Base-by-base conservation (phyloP, 176 grass and related monocot genomes). In the Cocos nucifera region DNA sequence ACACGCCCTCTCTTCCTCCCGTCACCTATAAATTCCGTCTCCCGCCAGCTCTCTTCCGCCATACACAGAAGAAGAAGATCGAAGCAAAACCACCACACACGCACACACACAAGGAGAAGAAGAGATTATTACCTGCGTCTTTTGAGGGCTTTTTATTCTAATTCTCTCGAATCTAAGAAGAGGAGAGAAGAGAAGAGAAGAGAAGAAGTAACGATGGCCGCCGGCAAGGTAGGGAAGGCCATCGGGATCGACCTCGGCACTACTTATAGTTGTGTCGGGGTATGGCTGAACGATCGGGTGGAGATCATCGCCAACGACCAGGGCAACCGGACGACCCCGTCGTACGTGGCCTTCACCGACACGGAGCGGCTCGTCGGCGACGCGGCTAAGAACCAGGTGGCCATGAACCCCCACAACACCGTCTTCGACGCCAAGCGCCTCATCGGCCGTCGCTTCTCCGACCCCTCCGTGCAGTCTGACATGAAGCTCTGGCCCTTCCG, bases 271-370 rank as follows among this genome's bases (percentile, higher is more conserved):
- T 72, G 69, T 58, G 58, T 72, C 16, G 58, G 69, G 17, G 69
- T 23, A 1, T 23, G 23, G 23, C 19, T 72, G 49, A 50, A 62
- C 58, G 69, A 72, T 21, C 49, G 58, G 4, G 58, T 72, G 49
- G 69, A 72, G 69, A 72, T 72, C 58, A 29, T 72, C 10, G 23
- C 69, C 57, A 62, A 72, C 44, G 69, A 72, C 25, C 69, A 72
- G 58, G 69, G 69, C 18, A 72, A 72, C 50, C 69, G 69, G n/a
- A 72, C 69, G 4, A 72, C 69, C 4, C 58, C 69, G 19, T 72
- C 58, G 21, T 72, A 72, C 26, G 58, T 62, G 10, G 69, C 69
- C 17, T 62, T 72, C 69, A 62, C 69, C 49, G 58, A 72, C 49
- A 62, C 26, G 3, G 69, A 72, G 49, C 23, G 69, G 16, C 69